Base-by-base conservation (phyloP, 2,329 filamentous ascomycete species). In the Fusarium nygamai region DNA sequence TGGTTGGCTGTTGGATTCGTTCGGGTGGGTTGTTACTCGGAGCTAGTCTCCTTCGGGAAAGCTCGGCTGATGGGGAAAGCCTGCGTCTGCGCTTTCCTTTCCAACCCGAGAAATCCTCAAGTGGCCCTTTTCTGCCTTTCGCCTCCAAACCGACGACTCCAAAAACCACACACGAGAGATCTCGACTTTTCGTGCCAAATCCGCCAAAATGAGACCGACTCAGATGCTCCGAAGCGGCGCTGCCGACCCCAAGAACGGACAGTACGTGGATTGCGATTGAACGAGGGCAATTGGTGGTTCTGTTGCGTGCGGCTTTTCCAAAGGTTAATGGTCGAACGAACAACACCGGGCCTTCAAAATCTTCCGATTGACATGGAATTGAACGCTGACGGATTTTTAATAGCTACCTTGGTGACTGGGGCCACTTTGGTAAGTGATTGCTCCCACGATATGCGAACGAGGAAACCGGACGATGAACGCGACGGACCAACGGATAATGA, bases 381-480 rank as follows among this genome's bases (percentile, higher is more conserved):
- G 12, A 48, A 56, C 66, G 70, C 82, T 83, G 73, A 83, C 70
- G 48, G 47, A 12, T 17, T 51, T 62, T 61, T 39, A 70, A 27
- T 73, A 95, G 93, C 82, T 95, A 87, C 84, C 85, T 95, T 68
- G 93, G 93, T 78, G 85, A 85, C 83, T 96, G 93, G 92, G 93
- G 93, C 80, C 85, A 87, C 80, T 85, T 95, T 76, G 93, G 93
- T 94, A 90, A 86, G 91, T 90, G 76, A 76, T 48, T 67, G 58
- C 60, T 70, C 36, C 43, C 20, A 47, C 59, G 61, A 73, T 46
- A 64, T 64, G 57, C 71, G 66, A 75, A 68, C 73, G 74, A 74
- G 71, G 59, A 50, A 61, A 22, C 47, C 65, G 36, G 61, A 67
- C 67, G 64, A 76, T 62, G 56, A 51, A 62, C 57, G 68, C 68